A percentile compares a stretch with the other conserved stretches of the same genome.
Evolutionary conservation across 2,329 filamentous ascomycete species (phyloP).

Genomic region (Ascomycota sp.): DNA sequence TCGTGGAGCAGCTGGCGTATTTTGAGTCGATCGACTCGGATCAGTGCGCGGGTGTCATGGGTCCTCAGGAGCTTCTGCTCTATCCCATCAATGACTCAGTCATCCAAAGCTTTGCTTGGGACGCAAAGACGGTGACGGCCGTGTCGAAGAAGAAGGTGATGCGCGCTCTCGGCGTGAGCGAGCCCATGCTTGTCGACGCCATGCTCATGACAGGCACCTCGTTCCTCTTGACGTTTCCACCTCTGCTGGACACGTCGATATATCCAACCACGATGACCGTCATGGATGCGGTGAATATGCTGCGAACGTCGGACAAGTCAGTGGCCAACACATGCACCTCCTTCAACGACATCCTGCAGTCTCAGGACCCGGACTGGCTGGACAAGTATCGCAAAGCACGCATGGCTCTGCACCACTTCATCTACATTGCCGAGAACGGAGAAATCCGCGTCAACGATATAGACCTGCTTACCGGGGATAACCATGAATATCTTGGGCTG

Average conservation of each 20-base stretch:
- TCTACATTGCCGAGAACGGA: conserved; percentile 60
- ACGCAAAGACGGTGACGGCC: conserved; percentile 39
- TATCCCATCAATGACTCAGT: conserved; percentile 68
- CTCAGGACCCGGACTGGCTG: conserved; percentile 54
- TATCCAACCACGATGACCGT: conserved; percentile 41
- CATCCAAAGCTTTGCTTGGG: conserved; percentile 46
- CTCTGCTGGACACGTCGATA: conserved; percentile 40
- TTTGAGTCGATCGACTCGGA: conserved; percentile 47
- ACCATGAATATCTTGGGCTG: conserved; percentile 78
- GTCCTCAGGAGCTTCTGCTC: conserved; percentile 64
- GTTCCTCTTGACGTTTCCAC: conserved; percentile 62
- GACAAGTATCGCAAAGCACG: conserved; percentile 74
- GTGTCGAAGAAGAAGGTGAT: conserved; percentile 51
- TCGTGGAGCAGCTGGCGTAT: conserved; percentile 40
- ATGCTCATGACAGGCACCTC: conserved; percentile 66
- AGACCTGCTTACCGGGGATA: conserved; percentile 57
- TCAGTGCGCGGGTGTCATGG: conserved; percentile 60
- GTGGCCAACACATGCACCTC: conserved; percentile 56
- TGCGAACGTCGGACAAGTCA: conserved; percentile 46
- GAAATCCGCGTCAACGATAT: conserved; percentile 55
- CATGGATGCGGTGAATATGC: conserved; percentile 56
- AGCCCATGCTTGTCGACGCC: conserved; percentile 65
- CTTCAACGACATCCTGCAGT: conserved; percentile 59
- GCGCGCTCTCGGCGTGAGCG: conserved; percentile 41
- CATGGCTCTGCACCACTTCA: conserved; percentile 72